These are phyloP conservation scores for Dimocarpus longan DNA, from an alignment of 345 rosid genomes.

Conservation along the genomic window DNA sequence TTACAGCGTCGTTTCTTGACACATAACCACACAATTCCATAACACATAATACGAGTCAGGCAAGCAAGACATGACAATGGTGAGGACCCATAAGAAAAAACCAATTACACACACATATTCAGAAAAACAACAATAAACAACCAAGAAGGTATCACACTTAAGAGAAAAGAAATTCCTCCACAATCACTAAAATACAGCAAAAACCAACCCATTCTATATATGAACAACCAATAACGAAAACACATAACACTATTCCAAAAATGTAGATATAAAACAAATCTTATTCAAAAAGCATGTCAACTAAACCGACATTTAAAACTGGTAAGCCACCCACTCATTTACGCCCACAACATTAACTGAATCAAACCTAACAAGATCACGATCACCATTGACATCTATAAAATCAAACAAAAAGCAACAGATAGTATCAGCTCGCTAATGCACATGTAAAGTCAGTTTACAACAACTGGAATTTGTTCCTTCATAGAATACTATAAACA, in stretches of 20 bases:
- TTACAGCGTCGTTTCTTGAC: background rate
- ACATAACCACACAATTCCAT: background rate
- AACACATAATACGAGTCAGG: background rate
- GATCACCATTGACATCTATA: background rate
- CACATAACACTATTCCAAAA: background rate
- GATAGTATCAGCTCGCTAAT: background rate
- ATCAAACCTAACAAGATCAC: background rate
- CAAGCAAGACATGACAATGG: background rate
- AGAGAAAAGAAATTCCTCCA: background rate
- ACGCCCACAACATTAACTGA: background rate
- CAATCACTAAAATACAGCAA: background rate
- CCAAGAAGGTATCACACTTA: background rate
- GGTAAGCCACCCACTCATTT: background rate
- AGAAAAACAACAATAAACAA: background rate
- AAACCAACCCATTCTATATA: background rate
- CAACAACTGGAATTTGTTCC: background rate
- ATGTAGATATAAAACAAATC: background rate
- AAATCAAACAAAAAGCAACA: background rate
- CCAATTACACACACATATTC: background rate
- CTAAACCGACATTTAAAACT: background rate
- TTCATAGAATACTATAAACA: background rate
- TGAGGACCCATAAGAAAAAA: background rate
- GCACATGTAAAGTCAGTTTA: background rate
- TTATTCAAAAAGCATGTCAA: background rate
- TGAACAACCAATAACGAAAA: background rate